phyloP scores from a whole-genome alignment of 2,329 filamentous ascomycete genomes.

The Fusarium sp. region DNA sequence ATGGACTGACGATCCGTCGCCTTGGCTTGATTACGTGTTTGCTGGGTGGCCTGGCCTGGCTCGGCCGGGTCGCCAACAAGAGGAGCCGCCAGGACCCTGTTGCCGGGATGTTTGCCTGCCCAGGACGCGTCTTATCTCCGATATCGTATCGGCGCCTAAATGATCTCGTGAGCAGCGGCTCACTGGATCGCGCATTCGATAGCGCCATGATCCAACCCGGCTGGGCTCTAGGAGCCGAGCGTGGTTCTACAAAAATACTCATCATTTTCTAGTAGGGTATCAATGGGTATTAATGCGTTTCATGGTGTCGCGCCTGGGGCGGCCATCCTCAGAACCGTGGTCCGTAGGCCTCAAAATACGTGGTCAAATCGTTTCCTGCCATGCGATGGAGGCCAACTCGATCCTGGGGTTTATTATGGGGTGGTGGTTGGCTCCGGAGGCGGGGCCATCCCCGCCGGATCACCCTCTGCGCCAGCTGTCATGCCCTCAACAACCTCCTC shows the following conservation, averaged over 20 bases:
- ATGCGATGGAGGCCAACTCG: slow-evolving; percentile 8
- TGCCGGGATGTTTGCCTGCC: slow-evolving; percentile 15
- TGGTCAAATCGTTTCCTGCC: slow-evolving; percentile 40
- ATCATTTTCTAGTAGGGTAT: slow-evolving; percentile 26
- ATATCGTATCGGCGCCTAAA: slow-evolving; percentile 47
- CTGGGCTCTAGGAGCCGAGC: slow-evolving; percentile 14
- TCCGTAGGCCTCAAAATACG: slow-evolving; percentile 35
- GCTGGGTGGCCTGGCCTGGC: slow-evolving; percentile 7
- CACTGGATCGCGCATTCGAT: slow-evolving; percentile 31
- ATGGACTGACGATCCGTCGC: slow-evolving; percentile 41
- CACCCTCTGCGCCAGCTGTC: slow-evolving; percentile 19
- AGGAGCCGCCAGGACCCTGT: slow-evolving; percentile 21
- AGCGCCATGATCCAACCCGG: slow-evolving; percentile 30
- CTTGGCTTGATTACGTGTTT: slow-evolving; percentile 45
- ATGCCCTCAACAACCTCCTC: slow-evolving; percentile 47
- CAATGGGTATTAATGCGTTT: slow-evolving; percentile 41
- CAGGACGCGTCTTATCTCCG: slow-evolving; percentile 47
- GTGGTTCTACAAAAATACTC: slow-evolving; percentile 10
- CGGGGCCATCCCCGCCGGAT: slow-evolving; percentile 36
- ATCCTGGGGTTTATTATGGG: slow-evolving; percentile 41
- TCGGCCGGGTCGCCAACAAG: slow-evolving; percentile 19
- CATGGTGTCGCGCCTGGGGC: slow-evolving; percentile 12
- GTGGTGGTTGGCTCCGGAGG: slow-evolving; percentile 43
- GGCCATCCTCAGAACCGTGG: slow-evolving; percentile 13
- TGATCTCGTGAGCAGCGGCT: slow-evolving; percentile 46